phyloP scores from a whole-genome alignment of 2,329 filamentous ascomycete genomes.

The Epichloe amarillans region DNA sequence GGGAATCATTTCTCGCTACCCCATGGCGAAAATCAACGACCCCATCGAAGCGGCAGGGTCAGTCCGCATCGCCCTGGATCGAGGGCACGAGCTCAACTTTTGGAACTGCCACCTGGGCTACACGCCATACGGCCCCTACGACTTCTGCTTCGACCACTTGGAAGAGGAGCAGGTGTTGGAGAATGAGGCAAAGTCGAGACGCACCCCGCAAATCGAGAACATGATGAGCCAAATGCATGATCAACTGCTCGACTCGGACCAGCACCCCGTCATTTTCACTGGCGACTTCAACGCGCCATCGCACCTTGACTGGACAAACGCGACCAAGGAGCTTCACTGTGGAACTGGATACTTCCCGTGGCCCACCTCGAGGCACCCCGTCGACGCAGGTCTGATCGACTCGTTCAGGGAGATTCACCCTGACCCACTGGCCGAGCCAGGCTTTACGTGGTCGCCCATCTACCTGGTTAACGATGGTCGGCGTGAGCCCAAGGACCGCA shows the following conservation, averaged over 20 bases:
- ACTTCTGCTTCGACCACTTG: conserved; percentile 26
- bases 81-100: conserved; percentile 18
- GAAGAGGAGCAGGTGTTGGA: conserved; percentile 19
- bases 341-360: conserved; percentile 21
- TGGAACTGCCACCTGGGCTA: conserved; percentile 24
- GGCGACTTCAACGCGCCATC: conserved; percentile 32
- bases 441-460: conserved; percentile 29
- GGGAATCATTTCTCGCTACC: conserved; percentile 24
- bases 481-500: conserved; percentile 26
- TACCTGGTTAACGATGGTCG: conserved; percentile 19
- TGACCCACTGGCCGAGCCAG: conserved; percentile 19
- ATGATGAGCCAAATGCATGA: conserved; percentile 20
- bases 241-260: conserved; percentile 17
- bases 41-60: conserved; percentile 16
- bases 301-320: conserved; percentile 27
- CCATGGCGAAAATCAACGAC: conserved; percentile 17
- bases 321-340: conserved; percentile 21
- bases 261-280: conserved; percentile 21
- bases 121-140: conserved; percentile 29
- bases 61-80: conserved; percentile 22
- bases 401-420: conserved; percentile 25
- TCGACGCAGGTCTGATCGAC: conserved; percentile 24
- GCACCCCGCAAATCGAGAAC: conserved; percentile 24
- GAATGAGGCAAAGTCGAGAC: conserved; percentile 22
- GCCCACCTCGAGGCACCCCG: conserved; percentile 24